phyloP scores from a whole-genome alignment of 2,329 filamentous ascomycete genomes.

The Emergomyces africanus region DNA sequence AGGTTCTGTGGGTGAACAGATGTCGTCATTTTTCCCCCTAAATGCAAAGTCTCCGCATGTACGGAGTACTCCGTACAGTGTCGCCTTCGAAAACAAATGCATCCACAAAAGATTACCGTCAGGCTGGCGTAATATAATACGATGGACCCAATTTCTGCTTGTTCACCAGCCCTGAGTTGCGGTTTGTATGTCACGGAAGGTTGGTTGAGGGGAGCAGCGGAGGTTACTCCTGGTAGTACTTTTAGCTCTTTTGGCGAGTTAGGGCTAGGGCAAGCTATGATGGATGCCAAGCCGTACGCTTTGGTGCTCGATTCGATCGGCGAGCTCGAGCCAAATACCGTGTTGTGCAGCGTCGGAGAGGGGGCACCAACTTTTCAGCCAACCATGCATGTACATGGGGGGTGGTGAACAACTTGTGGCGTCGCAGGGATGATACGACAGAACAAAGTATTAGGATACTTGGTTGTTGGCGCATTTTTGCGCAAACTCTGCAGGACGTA shows the following conservation, averaged over 20 bases:
- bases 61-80: too few species aligned
- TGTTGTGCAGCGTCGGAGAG: conserved; percentile 6
- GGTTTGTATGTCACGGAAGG: not conserved
- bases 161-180: not conserved
- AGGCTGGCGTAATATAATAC: not conserved
- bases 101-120: not conserved
- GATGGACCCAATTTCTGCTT: not conserved
- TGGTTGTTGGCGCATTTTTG: not conserved
- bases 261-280: not conserved
- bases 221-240: not conserved
- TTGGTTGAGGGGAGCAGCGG: not conserved
- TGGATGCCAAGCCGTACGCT: conserved; percentile 17
- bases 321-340: not conserved
- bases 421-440: not conserved
- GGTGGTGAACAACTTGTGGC: not conserved
- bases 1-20: not conserved
- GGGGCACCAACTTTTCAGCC: conserved; percentile 9
- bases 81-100: not conserved
- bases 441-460: not conserved
- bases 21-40: not conserved
- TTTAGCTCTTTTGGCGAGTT: not conserved
- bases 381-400: conserved; percentile 10
- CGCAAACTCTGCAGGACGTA: not conserved
- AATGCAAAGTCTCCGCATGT: not conserved
- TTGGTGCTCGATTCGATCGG: conserved; percentile 10